A percentile compares a stretch with the other conserved stretches of the same genome.
These are phyloP conservation scores for Aegilops bicornis DNA, from an alignment of 176 grass and related monocot genomes.

Conservation along the genomic window DNA sequence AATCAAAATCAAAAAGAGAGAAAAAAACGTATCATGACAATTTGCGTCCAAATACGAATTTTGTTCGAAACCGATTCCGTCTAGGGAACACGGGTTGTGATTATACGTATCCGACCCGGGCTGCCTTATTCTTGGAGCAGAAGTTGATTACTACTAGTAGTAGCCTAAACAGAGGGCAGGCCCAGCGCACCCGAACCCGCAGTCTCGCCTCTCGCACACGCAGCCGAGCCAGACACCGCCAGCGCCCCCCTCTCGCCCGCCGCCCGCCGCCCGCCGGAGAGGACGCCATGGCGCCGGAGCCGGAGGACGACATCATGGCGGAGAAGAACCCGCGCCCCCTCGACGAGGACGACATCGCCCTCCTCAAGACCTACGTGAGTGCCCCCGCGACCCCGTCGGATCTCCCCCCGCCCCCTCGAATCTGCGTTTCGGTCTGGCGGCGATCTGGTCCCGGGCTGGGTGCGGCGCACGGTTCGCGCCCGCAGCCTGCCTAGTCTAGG, in stretches of 20 bases:
- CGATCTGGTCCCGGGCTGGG: not conserved
- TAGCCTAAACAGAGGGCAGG: not conserved
- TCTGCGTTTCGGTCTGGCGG: not conserved
- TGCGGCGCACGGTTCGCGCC: not conserved
- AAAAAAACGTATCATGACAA: too few species aligned
- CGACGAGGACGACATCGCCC: conserved; percentile 91
- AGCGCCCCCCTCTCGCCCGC: not conserved
- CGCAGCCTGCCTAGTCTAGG: not conserved
- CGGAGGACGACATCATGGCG: conserved; percentile 69
- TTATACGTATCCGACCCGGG: not conserved
- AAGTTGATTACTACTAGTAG: not conserved
- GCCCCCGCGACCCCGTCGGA: not conserved
- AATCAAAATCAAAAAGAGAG: too few species aligned
- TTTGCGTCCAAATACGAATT: too few species aligned
- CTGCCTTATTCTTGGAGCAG: not conserved
- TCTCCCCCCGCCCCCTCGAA: not conserved
- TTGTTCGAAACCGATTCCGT: not conserved
- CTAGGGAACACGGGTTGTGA: not conserved
- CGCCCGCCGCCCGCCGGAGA: not conserved
- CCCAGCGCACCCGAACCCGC: not conserved
- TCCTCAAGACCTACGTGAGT: conserved; percentile 83
- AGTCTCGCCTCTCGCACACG: not conserved
- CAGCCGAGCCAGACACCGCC: not conserved
- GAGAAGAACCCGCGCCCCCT: conserved; percentile 70
- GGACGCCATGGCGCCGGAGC: conserved; percentile 61